Evolutionary conservation across 805 yeast species (phyloP).

Genomic region (Nakazawaea ernobii): DNA sequence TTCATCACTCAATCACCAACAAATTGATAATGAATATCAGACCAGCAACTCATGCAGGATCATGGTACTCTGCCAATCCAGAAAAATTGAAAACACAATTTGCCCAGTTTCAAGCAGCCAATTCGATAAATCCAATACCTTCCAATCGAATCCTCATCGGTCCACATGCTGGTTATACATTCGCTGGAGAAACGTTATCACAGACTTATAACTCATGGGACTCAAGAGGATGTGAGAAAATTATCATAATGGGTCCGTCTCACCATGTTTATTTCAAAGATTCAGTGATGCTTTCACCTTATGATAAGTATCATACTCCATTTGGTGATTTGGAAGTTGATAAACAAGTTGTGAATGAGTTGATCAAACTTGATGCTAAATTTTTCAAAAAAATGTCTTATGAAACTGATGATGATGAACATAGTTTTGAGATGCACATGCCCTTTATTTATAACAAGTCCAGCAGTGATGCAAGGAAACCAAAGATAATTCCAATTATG

Average conservation of each 20-base stretch:
- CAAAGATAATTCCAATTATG: slow-evolving; percentile 70
- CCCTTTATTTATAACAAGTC: slow-evolving; percentile 61
- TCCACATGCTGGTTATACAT: slow-evolving; percentile 89
- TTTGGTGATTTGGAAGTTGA: slow-evolving; percentile 74
- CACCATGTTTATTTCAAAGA: slow-evolving; percentile 81
- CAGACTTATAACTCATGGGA: slow-evolving; percentile 74
- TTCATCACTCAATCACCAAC: neutral
- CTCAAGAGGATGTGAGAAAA: slow-evolving; percentile 44
- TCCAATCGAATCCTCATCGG: slow-evolving; percentile 52
- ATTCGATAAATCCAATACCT: slow-evolving; percentile 22
- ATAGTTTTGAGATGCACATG: slow-evolving; percentile 91
- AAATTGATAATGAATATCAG: slow-evolving; percentile 11
- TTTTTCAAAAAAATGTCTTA: slow-evolving; percentile 51
- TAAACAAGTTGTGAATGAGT: slow-evolving; percentile 29
- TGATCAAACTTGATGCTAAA: slow-evolving; percentile 29
- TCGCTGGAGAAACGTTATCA: slow-evolving; percentile 73
- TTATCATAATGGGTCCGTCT: slow-evolving; percentile 87
- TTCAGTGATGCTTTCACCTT: slow-evolving; percentile 47
- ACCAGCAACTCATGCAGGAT: slow-evolving; percentile 83
- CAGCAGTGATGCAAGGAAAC: slow-evolving; percentile 24
- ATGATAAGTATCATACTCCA: slow-evolving; percentile 67
- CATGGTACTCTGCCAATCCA: slow-evolving; percentile 68
- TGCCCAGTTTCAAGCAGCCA: slow-evolving; percentile 35
- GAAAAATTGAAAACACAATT: slow-evolving; percentile 44
- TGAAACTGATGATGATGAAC: slow-evolving; percentile 75